Evolutionary conservation across 352 stramenopile species (phyloP).

Genomic region (Paralagenidium karlingii): DNA sequence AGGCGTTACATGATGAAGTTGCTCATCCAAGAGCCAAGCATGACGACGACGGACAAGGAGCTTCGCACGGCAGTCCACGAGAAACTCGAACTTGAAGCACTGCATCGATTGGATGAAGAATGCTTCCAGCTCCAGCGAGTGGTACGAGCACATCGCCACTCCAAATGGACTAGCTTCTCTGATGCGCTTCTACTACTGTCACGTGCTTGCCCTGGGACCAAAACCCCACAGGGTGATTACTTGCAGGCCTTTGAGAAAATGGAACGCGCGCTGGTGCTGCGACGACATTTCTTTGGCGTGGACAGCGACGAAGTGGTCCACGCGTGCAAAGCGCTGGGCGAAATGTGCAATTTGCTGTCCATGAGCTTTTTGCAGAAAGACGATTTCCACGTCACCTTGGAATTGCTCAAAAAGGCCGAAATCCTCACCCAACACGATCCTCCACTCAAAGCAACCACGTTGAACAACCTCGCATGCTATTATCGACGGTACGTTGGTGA

Average conservation of each 20-base stretch:
- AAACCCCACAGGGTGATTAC: conserved; percentile 71
- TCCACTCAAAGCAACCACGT: conserved; percentile 74
- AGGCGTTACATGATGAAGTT: too few species aligned
- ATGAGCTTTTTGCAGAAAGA: conserved; percentile 92
- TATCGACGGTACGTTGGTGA: too few species aligned
- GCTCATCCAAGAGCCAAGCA: too few species aligned
- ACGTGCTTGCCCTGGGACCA: too few species aligned
- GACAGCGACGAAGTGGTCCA: conserved; percentile 76
- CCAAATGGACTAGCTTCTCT: not conserved
- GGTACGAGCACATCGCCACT: conserved; percentile 8
- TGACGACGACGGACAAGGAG: too few species aligned
- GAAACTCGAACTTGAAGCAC: conserved; percentile 72
- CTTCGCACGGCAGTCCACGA: too few species aligned
- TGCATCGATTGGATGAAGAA: conserved; percentile 85
- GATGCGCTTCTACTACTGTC: too few species aligned
- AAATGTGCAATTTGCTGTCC: conserved; percentile 90
- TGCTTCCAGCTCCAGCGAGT: conserved; percentile 79
- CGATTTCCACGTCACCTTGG: conserved; percentile 84
- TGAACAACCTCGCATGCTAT: conserved; percentile 92
- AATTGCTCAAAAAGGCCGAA: conserved; percentile 89
- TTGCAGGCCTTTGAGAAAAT: conserved; percentile 88
- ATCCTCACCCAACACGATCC: conserved; percentile 82
- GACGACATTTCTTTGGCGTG: conserved; percentile 87
- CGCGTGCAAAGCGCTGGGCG: conserved; percentile 80
- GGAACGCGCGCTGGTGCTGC: conserved; percentile 84